phyloP scores from a whole-genome alignment of 2,329 filamentous ascomycete species.

The Talaromyces sp. region DNA sequence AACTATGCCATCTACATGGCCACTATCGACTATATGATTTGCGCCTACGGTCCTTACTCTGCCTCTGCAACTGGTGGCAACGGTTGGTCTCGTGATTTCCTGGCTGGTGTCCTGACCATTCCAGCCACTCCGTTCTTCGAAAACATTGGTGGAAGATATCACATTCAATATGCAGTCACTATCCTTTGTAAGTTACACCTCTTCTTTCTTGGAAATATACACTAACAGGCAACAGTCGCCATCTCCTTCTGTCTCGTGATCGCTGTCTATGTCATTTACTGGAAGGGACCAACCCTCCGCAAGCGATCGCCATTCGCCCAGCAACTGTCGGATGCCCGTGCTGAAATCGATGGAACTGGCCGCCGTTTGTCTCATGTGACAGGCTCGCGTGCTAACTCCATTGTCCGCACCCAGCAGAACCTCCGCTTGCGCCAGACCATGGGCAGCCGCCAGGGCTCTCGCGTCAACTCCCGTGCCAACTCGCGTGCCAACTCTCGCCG shows the following conservation, averaged over 20 bases:
- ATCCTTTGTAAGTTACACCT: constrained; percentile 47
- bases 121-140: constrained; percentile 49
- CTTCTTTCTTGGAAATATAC: neutral
- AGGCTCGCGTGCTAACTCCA: constrained; percentile 30
- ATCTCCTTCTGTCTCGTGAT: constrained; percentile 57
- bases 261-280: constrained; percentile 63
- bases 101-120: constrained; percentile 59
- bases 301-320: constrained; percentile 60
- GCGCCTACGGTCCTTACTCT: constrained; percentile 60
- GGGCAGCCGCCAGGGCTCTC: constrained; percentile 30
- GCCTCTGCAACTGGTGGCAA: constrained; percentile 63
- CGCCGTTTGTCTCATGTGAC: constrained; percentile 28
- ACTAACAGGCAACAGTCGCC: constrained; percentile 29
- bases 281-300: constrained; percentile 55
- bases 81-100: constrained; percentile 59
- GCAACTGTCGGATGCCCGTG: constrained; percentile 46
- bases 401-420: constrained; percentile 34
- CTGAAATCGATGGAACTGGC: constrained; percentile 24
- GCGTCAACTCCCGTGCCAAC: constrained; percentile 25
- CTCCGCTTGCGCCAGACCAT: constrained; percentile 29
- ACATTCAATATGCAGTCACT: constrained; percentile 55
- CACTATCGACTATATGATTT: constrained; percentile 64
- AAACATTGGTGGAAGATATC: constrained; percentile 50
- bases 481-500: constrained; percentile 25
- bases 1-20: constrained; percentile 61